Evolutionary conservation across 108 stramenopile genomes (phyloP).

Genomic region (Seminavis robusta): DNA sequence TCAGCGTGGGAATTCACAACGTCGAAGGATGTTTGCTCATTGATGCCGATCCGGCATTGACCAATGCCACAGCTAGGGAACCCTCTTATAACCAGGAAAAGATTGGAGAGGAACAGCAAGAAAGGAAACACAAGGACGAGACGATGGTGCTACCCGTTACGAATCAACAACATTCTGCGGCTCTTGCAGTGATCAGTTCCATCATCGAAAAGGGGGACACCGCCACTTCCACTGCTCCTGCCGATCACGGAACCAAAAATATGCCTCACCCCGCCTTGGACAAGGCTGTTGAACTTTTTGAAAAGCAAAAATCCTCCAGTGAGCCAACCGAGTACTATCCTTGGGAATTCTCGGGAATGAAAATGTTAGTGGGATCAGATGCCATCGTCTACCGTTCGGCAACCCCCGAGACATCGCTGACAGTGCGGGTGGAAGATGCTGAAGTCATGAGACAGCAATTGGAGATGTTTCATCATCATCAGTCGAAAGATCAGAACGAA

Average conservation of each 20-base stretch:
- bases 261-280: slow-evolving; percentile 27
- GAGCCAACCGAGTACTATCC: slow-evolving; percentile 58
- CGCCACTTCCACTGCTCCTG: slow-evolving; percentile 18
- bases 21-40: slow-evolving; percentile 70
- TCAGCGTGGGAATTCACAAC: slow-evolving; percentile 73
- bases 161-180: slow-evolving; percentile 1
- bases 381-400: slow-evolving; percentile 40
- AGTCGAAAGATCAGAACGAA: slow-evolving; percentile 4
- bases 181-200: slow-evolving; percentile 2
- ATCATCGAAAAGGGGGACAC: slow-evolving; percentile 10
- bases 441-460: slow-evolving; percentile 32
- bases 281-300: too few species aligned
- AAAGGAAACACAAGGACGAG: neutral
- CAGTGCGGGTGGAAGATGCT: slow-evolving; percentile 60
- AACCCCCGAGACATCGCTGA: slow-evolving; percentile 13
- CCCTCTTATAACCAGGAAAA: neutral
- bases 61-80: slow-evolving; percentile 1
- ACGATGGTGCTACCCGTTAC: neutral
- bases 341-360: slow-evolving; percentile 78
- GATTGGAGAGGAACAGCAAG: neutral
- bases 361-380: slow-evolving; percentile 73
- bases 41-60: slow-evolving; percentile 39
- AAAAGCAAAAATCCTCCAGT: too few species aligned
- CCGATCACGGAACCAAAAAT: slow-evolving; percentile 25
- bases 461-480: slow-evolving; percentile 12